Base-by-base conservation (phyloP, 495 filamentous ascomycete genomes). In the Penicillium alfredii region DNA sequence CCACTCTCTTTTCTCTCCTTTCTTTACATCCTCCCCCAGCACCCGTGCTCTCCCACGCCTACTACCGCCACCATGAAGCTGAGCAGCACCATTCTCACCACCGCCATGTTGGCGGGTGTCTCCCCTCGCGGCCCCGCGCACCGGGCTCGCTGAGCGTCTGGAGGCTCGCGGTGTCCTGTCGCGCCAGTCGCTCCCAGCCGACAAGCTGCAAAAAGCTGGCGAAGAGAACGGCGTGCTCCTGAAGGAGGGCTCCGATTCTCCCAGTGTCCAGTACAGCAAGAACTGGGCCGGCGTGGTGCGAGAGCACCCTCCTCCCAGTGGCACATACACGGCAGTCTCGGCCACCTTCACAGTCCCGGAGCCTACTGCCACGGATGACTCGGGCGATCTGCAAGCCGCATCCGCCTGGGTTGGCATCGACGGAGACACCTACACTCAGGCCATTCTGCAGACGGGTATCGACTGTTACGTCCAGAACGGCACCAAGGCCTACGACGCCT, bases 351-450 rank as follows among this genome's bases (percentile, higher is more conserved):
- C 65, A 1, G 69, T 79, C 9, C 77, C 77, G 3, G 52, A 56
- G 11, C 72, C 78, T 1, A 69, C 65, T 10, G 53, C 59, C 6
- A 61, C 69, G 4, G 44, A 61, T 6, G 24, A 53, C 27, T 52
- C 46, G 1, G 49, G 43, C 8, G 40, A 52, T 0, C 51, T 56
- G 17, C 71, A 76, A 34, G 65, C 71, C 18, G 73, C 70, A 1
- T 72, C 74, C 1, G 75, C 73, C n/a, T 81, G 77, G 78, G 76
- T 80, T 8, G 74, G 74, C 9, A 77, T 81, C 30, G 75, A 80
- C 38, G 77, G 74, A 4, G 71, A 74, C 44, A 77, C 72, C 5
- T 80, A 74, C 56, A 54, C 51, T 35, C 61, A 60, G 8, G 72
- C 76, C 1, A 77, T 81, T 32, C 51, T 83, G 25, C 74, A 81